Evolutionary conservation across 495 filamentous ascomycete genomes (phyloP).

Genomic region (Neurospora sp.): DNA sequence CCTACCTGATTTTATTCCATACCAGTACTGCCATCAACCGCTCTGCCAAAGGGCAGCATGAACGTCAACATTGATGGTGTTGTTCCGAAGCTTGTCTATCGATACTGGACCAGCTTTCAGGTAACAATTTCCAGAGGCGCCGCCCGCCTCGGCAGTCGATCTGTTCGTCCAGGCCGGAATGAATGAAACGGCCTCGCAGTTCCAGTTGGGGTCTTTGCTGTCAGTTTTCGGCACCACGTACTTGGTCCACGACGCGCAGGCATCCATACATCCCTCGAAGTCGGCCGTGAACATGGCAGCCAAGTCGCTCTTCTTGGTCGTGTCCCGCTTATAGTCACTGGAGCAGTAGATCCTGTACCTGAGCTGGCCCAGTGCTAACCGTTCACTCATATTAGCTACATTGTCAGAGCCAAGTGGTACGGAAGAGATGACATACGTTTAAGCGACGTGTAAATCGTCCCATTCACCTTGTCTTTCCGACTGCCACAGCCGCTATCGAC

Average conservation of each 20-base stretch:
- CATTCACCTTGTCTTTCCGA: slow-evolving; percentile 18
- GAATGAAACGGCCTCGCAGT: slow-evolving; percentile 32
- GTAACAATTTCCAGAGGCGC: slow-evolving; percentile 36
- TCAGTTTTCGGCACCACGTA: slow-evolving; percentile 15
- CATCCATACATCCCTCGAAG: slow-evolving; percentile 38
- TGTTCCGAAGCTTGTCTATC: slow-evolving; percentile 15
- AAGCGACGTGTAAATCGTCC: slow-evolving; percentile 20
- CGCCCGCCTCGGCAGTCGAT: slow-evolving; percentile 12
- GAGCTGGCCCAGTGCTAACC: slow-evolving; percentile 20
- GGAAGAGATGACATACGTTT: slow-evolving; percentile 6
- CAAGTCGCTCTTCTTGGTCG: slow-evolving; percentile 17
- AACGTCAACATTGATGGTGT: slow-evolving; percentile 17
- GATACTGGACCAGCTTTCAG: slow-evolving; percentile 33
- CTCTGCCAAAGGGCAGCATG: slow-evolving; percentile 16
- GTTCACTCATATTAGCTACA: background rate
- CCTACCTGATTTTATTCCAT: background rate
- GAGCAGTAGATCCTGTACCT: slow-evolving; percentile 30
- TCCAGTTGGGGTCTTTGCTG: slow-evolving; percentile 18
- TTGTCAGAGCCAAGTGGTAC: background rate
- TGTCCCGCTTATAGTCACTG: slow-evolving; percentile 17
- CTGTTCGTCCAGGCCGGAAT: slow-evolving; percentile 35
- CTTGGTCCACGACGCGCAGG: slow-evolving; percentile 31
- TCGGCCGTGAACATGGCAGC: slow-evolving; percentile 28
- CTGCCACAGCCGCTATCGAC: slow-evolving; percentile 30
- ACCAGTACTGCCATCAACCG: background rate